phyloP scores from a whole-genome alignment of 106 monocot species.

The Phalaenopsis equestris region DNA sequence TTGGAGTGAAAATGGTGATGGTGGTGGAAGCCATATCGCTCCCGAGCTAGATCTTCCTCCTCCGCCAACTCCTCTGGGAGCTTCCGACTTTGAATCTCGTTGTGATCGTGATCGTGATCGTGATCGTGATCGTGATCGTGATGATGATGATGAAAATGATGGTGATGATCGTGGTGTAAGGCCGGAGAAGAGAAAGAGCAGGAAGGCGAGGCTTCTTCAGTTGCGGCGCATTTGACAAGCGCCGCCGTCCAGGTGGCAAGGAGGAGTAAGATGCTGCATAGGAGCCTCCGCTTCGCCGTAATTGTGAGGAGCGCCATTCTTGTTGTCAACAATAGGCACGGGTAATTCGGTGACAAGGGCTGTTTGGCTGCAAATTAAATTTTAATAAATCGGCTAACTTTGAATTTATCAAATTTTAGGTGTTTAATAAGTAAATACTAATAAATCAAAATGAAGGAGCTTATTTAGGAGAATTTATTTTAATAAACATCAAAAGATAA shows the following conservation, averaged over 20 bases:
- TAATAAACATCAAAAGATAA: no score
- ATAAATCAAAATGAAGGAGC: no score
- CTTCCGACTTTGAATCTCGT: conserved; percentile 28
- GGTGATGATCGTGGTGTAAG: conserved; percentile 15
- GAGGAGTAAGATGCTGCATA: conserved; percentile 14
- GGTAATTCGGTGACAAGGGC: not conserved
- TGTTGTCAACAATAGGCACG: not conserved
- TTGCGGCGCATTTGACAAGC: conserved; percentile 7
- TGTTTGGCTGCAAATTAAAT: no score
- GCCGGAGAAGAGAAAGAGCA: conserved; percentile 33
- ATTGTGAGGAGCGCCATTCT: not conserved
- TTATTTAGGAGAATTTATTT: no score
- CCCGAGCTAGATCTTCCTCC: conserved; percentile 75
- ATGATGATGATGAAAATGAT: conserved; percentile 22
- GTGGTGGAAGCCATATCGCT: conserved; percentile 21
- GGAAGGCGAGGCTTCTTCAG: conserved; percentile 12
- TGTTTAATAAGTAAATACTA: no score
- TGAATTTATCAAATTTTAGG: no score
- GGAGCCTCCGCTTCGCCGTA: not conserved
- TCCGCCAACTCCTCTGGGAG: conserved; percentile 91
- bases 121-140: conserved; percentile 22
- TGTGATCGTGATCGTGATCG: conserved; percentile 15
- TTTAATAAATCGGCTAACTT: no score
- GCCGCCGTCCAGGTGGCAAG: conserved; percentile 12
- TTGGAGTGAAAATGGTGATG: conserved; percentile 13